These are phyloP conservation scores for Bacterosira constricta DNA, from an alignment of 108 stramenopile genomes.

Conservation along the genomic window DNA sequence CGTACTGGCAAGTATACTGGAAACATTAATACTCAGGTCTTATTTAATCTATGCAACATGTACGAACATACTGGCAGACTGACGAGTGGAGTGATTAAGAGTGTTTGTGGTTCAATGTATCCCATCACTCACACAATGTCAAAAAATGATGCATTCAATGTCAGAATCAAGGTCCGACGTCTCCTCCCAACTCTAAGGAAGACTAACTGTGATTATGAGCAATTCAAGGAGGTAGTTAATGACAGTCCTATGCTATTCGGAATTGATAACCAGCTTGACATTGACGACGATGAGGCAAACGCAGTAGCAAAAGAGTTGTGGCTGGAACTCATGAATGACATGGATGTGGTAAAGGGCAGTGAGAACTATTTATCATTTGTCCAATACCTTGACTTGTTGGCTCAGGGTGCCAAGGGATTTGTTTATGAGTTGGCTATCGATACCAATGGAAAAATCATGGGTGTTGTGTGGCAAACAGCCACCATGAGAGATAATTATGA, in stretches of 20 bases:
- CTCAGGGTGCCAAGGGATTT: slow-evolving; percentile 14
- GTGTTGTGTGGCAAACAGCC: too few species aligned
- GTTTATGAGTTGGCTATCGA: not conserved
- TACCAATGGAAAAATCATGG: too few species aligned
- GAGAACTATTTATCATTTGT: slow-evolving; percentile 9
- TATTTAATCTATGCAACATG: slow-evolving; percentile 5
- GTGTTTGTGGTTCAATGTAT: not conserved
- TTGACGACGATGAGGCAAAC: slow-evolving; percentile 20
- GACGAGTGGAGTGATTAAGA: not conserved
- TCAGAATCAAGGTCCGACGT: slow-evolving; percentile 4
- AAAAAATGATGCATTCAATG: slow-evolving; percentile 19
- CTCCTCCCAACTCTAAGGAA: not conserved
- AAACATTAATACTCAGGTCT: not conserved
- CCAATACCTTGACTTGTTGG: slow-evolving; percentile 9
- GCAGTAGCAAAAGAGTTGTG: not conserved
- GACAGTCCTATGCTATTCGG: not conserved
- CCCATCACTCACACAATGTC: not conserved
- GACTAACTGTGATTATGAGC: slow-evolving; percentile 7
- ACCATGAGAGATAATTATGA: too few species aligned
- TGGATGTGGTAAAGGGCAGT: not conserved
- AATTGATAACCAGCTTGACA: slow-evolving; percentile 2
- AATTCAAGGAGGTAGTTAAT: slow-evolving; percentile 2
- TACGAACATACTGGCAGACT: slow-evolving; percentile 6
- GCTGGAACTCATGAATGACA: not conserved
- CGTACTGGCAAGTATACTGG: slow-evolving; percentile 10